Conservation (phyloP, 805 yeast genomes). For the Kuraishia molischiana region DNA sequence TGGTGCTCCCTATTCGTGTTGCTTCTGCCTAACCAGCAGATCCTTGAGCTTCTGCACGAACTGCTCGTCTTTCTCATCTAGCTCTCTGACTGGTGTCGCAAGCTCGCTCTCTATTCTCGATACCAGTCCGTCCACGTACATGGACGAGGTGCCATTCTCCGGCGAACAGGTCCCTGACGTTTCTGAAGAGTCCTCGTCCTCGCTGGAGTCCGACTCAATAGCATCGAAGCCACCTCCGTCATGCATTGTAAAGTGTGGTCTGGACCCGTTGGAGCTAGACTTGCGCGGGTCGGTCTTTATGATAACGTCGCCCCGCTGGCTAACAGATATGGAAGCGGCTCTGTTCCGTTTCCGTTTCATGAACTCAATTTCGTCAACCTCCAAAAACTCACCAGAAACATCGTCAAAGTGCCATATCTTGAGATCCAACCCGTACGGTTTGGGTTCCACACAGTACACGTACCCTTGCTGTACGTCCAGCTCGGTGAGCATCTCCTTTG, state of each 20-base stretch:
- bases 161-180: not conserved
- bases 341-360: slow-evolving; percentile 23
- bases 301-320: not conserved
- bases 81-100: not conserved
- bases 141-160: not conserved
- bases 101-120: not conserved
- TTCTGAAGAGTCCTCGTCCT: not conserved
- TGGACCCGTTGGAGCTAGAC: not conserved
- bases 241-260: not conserved
- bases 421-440: slow-evolving; percentile 26
- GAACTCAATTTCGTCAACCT: slow-evolving; percentile 26
- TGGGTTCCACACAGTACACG: slow-evolving; percentile 27
- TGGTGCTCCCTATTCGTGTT: too few species aligned
- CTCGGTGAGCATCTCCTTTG: slow-evolving; percentile 25
- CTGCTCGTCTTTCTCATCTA: not conserved
- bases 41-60: not conserved
- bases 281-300: not conserved
- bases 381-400: slow-evolving; percentile 22
- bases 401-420: slow-evolving; percentile 27
- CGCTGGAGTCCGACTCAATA: not conserved
- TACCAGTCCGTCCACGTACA: not conserved
- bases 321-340: slow-evolving; percentile 9
- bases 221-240: not conserved
- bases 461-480: slow-evolving; percentile 24
- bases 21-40: not conserved